These are phyloP conservation scores for Magnaporthiopsis poae DNA, from an alignment of 2,329 filamentous ascomycete species.

Conservation along the genomic window DNA sequence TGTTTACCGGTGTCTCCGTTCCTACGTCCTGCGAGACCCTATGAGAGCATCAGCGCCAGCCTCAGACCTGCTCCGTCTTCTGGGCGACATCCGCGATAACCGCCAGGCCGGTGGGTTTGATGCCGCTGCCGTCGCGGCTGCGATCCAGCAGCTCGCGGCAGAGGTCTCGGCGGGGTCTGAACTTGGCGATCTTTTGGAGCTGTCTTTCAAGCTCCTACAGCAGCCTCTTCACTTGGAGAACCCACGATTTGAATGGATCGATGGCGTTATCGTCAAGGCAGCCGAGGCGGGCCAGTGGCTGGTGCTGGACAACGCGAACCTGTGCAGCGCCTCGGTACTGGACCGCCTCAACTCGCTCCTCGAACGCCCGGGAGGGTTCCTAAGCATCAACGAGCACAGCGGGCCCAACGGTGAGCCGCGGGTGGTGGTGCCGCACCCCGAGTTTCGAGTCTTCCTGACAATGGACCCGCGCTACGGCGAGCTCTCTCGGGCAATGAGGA, in stretches of 20 bases:
- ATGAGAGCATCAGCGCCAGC: slow-evolving; percentile 32
- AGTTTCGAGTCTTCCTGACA: slow-evolving; percentile 88
- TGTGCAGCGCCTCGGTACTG: slow-evolving; percentile 88
- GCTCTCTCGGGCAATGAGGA: slow-evolving; percentile 90
- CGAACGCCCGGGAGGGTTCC: slow-evolving; percentile 68
- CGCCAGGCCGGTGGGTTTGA: slow-evolving; percentile 28
- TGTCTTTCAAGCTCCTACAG: slow-evolving; percentile 40
- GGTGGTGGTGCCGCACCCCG: slow-evolving; percentile 68
- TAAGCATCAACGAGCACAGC: slow-evolving; percentile 90
- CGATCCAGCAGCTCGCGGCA: slow-evolving; percentile 30
- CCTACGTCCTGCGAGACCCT: background rate
- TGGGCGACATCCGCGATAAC: background rate
- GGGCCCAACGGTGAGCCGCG: slow-evolving; percentile 71
- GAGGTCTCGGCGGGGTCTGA: slow-evolving; percentile 34
- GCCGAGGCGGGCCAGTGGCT: slow-evolving; percentile 82
- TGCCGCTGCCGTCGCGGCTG: slow-evolving; percentile 22
- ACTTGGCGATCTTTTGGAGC: slow-evolving; percentile 37
- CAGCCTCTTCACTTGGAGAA: slow-evolving; percentile 51
- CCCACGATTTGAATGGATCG: slow-evolving; percentile 89
- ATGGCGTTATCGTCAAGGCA: slow-evolving; percentile 82
- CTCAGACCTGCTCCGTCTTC: slow-evolving; percentile 21
- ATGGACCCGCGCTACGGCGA: slow-evolving; percentile 89
- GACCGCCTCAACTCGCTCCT: slow-evolving; percentile 90
- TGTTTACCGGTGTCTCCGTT: background rate
- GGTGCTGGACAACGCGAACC: slow-evolving; percentile 90